A percentile compares a stretch with the other conserved stretches of the same genome.
phyloP scores from a whole-genome alignment of 495 filamentous ascomycete species.

The Stereocaulon alpinum region DNA sequence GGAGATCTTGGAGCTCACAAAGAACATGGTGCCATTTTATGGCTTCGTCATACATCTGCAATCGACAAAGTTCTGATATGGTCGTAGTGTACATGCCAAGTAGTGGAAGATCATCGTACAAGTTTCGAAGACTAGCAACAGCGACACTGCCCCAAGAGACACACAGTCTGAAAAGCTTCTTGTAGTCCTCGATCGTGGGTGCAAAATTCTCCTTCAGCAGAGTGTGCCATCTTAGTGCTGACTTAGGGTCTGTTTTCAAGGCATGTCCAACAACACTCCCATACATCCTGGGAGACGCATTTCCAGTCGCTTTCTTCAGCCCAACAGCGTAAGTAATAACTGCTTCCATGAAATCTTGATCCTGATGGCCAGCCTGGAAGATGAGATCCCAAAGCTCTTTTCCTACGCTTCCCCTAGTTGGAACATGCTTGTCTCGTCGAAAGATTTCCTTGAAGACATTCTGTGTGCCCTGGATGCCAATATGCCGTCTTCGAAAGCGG shows the following conservation, averaged over 20 bases:
- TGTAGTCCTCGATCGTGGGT: slow-evolving; percentile 28
- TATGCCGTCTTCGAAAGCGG: slow-evolving; percentile 46
- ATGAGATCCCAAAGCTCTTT: slow-evolving; percentile 49
- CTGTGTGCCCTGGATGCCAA: slow-evolving; percentile 48
- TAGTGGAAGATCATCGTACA: slow-evolving; percentile 43
- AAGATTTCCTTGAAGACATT: slow-evolving; percentile 55
- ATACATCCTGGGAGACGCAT: slow-evolving; percentile 41
- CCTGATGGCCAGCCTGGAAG: slow-evolving; percentile 37
- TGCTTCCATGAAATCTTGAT: slow-evolving; percentile 38
- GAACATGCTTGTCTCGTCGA: slow-evolving; percentile 36
- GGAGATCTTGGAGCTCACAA: slow-evolving; percentile 39
- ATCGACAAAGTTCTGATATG: slow-evolving; percentile 44
- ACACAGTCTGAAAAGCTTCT: slow-evolving; percentile 29
- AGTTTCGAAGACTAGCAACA: slow-evolving; percentile 24
- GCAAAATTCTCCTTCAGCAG: slow-evolving; percentile 26
- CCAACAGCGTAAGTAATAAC: slow-evolving; percentile 46
- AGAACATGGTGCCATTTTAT: slow-evolving; percentile 51
- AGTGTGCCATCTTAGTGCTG: slow-evolving; percentile 41
- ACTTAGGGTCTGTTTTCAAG: slow-evolving; percentile 27
- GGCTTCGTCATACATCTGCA: slow-evolving; percentile 40
- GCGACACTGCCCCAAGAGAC: slow-evolving; percentile 19
- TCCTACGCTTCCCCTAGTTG: slow-evolving; percentile 37
- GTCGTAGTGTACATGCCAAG: slow-evolving; percentile 51
- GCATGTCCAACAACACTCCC: slow-evolving; percentile 38
- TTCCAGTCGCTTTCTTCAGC: slow-evolving; percentile 35